Conservation (phyloP, 495 filamentous ascomycete species). For the Penicillium chermesinum region DNA sequence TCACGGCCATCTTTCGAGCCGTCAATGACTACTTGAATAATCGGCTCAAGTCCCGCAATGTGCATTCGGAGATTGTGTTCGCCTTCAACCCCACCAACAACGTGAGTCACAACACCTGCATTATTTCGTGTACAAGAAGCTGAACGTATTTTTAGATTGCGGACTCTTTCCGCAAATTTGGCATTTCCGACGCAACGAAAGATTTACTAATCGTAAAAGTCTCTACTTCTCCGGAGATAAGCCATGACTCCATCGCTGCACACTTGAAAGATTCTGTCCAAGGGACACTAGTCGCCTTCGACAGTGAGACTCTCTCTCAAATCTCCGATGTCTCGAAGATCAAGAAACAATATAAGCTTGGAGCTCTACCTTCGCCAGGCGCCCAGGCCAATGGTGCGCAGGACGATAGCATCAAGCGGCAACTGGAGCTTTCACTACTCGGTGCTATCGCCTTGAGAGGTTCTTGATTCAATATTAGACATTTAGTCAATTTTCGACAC, state of each 20-base stretch:
- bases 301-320: slow-evolving; percentile 53
- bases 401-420: slow-evolving; percentile 32
- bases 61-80: slow-evolving; percentile 91
- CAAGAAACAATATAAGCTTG: slow-evolving; percentile 79
- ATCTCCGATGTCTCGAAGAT: slow-evolving; percentile 64
- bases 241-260: slow-evolving; percentile 48
- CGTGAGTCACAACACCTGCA: slow-evolving; percentile 39
- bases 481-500: too few relatives aligned
- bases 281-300: slow-evolving; percentile 57
- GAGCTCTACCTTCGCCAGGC: slow-evolving; percentile 38
- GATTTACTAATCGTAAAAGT: slow-evolving; percentile 76
- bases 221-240: slow-evolving; percentile 38
- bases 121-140: neutral
- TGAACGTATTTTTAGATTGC: slow-evolving; percentile 59
- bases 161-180: slow-evolving; percentile 83
- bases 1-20: slow-evolving; percentile 75
- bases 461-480: slow-evolving; percentile 33
- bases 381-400: slow-evolving; percentile 17
- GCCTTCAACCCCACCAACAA: slow-evolving; percentile 81
- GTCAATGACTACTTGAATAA: slow-evolving; percentile 58
- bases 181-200: slow-evolving; percentile 64
- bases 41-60: slow-evolving; percentile 71
- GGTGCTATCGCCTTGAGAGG: slow-evolving; percentile 71
- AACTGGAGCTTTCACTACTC: slow-evolving; percentile 58
- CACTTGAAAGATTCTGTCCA: slow-evolving; percentile 61